Base-by-base conservation (phyloP, 805 yeast genomes). In the Alloascoidea hylecoeti region DNA sequence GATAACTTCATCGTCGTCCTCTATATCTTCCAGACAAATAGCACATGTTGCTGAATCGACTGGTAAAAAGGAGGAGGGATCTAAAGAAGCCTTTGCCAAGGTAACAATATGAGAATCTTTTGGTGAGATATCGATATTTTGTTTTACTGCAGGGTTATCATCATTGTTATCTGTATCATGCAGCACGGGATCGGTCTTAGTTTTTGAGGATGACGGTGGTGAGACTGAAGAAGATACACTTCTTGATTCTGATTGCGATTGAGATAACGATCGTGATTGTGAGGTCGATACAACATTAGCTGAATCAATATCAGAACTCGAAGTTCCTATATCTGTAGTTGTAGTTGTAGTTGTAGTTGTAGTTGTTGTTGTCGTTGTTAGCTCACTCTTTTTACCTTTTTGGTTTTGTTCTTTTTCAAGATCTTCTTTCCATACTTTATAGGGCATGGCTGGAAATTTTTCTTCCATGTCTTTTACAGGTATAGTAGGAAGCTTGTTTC, bases 1-100 rank as follows among this genome's bases (percentile, higher is more conserved):
- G 37, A 94, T 69, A 2, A 83, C 84, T 1, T 55, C 51, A 38
- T 79, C 84, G 12, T 67, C 75, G 37, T 68, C 68, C 44, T 72
- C 79, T 39, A 78, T 64, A 3, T 60, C 53, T 33, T 82, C 94
- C 27, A 83, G 63, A 54, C 94, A 82, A 45, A 82, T 78, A 9
- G 89, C 86, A 62, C 94, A 82, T 1, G 69, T 55, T 6, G 86
- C 92, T 1, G 81, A 73, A 9, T 23, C 13, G 30, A 23, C 30
- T n/a, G 30, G 9, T 9, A 9, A 9, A n/a, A 23, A n/a, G 9
- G 30, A 9, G 13, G n/a, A 23, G 30, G 30, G 30, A 23, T 9
- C 13, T n/a, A n/a, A 9, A 23, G 30, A 23, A n/a, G 13, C 30
- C 13, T 23, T 23, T n/a, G 30, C n/a, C 13, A n/a, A 23, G 30